phyloP scores from a whole-genome alignment of 2,329 filamentous ascomycete genomes.

The Colletotrichum sp. region DNA sequence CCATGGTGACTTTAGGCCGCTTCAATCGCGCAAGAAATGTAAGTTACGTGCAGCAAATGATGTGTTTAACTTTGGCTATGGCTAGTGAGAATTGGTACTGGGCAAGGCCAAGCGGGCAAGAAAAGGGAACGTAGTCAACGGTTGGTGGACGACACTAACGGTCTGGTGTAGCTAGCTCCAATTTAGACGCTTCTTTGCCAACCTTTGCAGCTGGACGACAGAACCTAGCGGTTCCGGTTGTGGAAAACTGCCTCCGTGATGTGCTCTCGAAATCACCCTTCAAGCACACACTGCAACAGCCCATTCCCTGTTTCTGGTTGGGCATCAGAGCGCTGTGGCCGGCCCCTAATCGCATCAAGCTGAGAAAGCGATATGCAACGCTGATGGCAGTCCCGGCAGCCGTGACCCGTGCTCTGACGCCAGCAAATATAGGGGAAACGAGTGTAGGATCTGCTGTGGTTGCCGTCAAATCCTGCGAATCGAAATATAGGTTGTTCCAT shows the following conservation, averaged over 20 bases:
- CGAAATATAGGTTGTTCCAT: not conserved
- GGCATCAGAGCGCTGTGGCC: not conserved
- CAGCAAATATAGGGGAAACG: not conserved
- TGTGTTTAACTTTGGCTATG: not conserved
- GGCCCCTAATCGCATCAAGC: not conserved
- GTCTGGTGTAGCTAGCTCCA: not conserved
- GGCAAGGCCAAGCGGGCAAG: not conserved
- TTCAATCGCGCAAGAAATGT: not conserved
- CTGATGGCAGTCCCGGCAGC: not conserved
- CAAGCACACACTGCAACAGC: not conserved
- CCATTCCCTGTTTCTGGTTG: not conserved
- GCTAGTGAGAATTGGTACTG: not conserved
- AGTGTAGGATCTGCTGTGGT: not conserved
- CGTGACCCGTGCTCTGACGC: not conserved
- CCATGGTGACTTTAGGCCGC: not conserved
- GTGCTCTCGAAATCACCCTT: not conserved
- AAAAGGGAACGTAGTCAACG: not conserved
- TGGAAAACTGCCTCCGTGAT: not conserved
- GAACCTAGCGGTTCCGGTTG: not conserved
- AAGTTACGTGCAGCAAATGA: not conserved
- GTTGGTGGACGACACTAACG: not conserved
- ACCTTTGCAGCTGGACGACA: not conserved
- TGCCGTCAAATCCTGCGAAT: not conserved
- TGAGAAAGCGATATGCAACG: not conserved
- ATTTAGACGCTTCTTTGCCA: not conserved